phyloP scores from a whole-genome alignment of 164 flowering plant genomes.

The Magnolia kwangsiensis region DNA sequence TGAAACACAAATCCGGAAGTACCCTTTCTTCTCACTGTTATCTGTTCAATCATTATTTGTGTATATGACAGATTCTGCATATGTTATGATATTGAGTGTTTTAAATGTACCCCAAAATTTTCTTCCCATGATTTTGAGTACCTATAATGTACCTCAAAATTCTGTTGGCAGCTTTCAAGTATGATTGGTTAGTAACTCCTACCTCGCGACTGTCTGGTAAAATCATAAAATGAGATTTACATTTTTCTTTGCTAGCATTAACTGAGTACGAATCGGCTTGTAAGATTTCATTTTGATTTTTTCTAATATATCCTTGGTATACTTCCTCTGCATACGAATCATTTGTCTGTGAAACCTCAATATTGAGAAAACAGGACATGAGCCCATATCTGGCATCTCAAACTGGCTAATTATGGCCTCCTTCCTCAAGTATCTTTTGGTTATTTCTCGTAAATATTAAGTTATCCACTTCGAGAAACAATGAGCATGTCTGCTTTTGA shows the following conservation, averaged over 20 bases:
- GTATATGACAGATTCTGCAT: no score
- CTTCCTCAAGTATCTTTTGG: background rate
- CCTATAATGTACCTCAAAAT: no score
- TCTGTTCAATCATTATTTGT: no score
- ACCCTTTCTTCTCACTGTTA: no score
- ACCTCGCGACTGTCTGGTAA: background rate
- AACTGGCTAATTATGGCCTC: background rate
- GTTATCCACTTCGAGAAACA: conserved; percentile 8
- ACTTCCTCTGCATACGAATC: conserved; percentile 8
- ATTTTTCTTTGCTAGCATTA: background rate
- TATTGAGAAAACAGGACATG: conserved; percentile 6
- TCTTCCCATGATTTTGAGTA: no score
- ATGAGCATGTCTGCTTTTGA: no score
- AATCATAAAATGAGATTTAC: background rate
- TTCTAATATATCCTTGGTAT: conserved; percentile 3
- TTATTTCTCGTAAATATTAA: background rate
- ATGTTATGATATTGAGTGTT: no score
- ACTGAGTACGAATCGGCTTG: background rate
- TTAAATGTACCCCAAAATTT: no score
- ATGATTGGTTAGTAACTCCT: background rate
- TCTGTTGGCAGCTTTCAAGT: background rate
- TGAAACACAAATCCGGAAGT: no score
- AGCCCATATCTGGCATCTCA: conserved; percentile 12
- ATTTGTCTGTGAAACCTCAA: conserved; percentile 1
- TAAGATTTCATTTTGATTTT: conserved; percentile 3